Conservation (phyloP, 1,284 basidiomycete genomes). For the Heterobasidion irregulare region DNA sequence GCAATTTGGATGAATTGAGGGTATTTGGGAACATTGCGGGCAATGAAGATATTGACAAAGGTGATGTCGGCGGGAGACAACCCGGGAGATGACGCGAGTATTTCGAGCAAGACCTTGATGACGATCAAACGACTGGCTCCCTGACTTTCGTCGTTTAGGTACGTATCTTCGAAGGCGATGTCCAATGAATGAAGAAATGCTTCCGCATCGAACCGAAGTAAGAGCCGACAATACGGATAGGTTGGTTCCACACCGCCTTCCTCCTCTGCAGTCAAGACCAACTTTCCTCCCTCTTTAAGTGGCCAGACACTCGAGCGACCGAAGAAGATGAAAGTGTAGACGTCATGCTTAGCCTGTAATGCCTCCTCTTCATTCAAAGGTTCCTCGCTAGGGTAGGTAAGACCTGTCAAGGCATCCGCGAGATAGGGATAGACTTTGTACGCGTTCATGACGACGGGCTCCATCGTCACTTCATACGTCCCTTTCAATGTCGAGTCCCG, state of each 20-base stretch:
- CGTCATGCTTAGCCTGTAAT: constrained; percentile 55
- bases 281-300: constrained; percentile 54
- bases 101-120: constrained; percentile 81
- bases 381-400: constrained; percentile 82
- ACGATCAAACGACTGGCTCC: constrained; percentile 75
- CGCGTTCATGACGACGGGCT: constrained; percentile 63
- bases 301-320: constrained; percentile 81
- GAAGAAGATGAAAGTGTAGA: constrained; percentile 81
- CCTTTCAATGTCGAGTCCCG: constrained; percentile 27
- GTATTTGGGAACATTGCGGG: constrained; percentile 96
- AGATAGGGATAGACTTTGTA: constrained; percentile 94
- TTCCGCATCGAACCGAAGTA: constrained; percentile 89
- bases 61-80: constrained; percentile 61
- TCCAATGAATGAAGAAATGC: constrained; percentile 93
- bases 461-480: constrained; percentile 35
- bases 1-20: constrained; percentile 79
- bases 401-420: constrained; percentile 78
- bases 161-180: constrained; percentile 90
- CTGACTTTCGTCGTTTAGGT: constrained; percentile 72
- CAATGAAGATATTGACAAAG: constrained; percentile 92
- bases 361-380: constrained; percentile 59
- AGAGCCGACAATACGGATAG: constrained; percentile 83
- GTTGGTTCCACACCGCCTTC: constrained; percentile 68
- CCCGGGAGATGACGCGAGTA: constrained; percentile 43
- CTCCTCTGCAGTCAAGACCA: constrained; percentile 67